phyloP scores from a whole-genome alignment of 495 filamentous ascomycete species.

The Hyaloscypha bicolor region DNA sequence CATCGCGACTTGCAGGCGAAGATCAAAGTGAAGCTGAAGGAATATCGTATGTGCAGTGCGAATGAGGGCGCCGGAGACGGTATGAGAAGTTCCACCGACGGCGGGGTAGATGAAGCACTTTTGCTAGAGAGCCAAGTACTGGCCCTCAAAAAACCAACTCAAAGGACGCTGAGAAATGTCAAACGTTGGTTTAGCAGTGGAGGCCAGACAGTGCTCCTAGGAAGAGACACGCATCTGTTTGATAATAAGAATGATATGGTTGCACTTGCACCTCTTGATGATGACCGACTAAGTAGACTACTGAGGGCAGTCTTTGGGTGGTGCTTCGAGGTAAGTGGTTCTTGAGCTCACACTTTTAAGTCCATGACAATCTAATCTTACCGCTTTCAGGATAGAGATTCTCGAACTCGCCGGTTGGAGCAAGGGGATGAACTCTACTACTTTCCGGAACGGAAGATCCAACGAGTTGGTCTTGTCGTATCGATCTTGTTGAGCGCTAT shows the following conservation, averaged over 20 bases:
- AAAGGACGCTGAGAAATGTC: not conserved
- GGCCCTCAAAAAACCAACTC: not conserved
- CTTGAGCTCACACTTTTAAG: too few relatives aligned
- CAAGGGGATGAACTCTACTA: not conserved
- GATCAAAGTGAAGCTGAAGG: constrained; percentile 4
- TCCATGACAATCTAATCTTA: too few relatives aligned
- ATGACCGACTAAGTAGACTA: not conserved
- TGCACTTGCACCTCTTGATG: constrained; percentile 1
- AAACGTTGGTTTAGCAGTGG: not conserved
- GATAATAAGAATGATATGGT: constrained; percentile 3
- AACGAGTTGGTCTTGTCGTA: not conserved
- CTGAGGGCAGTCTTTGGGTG: not conserved
- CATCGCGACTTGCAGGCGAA: not conserved
- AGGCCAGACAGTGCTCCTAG: not conserved
- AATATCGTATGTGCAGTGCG: constrained; percentile 2
- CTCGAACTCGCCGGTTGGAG: not conserved
- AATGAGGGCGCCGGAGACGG: not conserved
- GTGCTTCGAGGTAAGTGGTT: not conserved
- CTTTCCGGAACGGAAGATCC: not conserved
- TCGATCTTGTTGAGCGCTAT: constrained; percentile 25
- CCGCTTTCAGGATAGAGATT: too few relatives aligned
- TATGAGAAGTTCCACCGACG: too few relatives aligned
- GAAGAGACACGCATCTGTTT: not conserved
- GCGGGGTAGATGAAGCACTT: constrained; percentile 1
- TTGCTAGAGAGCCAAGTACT: constrained; percentile 1